Evolutionary conservation across 2,329 filamentous ascomycete species (phyloP), one percentile per base, ranked within the genome.

Genomic region (Tolypocladium tropicale): DNA sequence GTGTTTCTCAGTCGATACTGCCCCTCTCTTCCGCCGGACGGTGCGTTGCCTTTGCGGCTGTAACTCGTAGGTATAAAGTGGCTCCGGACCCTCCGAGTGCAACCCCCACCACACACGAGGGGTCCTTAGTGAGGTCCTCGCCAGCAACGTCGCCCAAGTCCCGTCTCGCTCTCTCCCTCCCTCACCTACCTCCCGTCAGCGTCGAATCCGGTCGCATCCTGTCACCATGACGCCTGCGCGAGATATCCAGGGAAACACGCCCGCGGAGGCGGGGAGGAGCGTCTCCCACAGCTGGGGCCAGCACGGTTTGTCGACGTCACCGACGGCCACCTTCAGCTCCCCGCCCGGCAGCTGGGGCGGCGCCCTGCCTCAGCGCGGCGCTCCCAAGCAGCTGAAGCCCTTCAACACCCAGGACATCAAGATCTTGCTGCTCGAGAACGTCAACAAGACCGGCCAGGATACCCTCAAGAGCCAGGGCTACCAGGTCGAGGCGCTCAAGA

Each of bases 321-420:
- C 93, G 32, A 81, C 78, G 51, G 78, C 87, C 50, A 83, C 83
- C 53, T 92, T 94, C 72, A 81, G 88, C 67, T 92, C 89, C 61
- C 86, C 86, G 36, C 76, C 84, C 37, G 80, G 84, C 57, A 87
- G 85, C 74, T 81, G 81, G 74, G 68, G 76, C 48, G 71, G 79
- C 62, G 72, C 74, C 60, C 53, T 72, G 36, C 60, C 71, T 51
- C 68, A 63, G 51, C 67, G 68, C 46, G 75, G 69, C 55, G 74
- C 62, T 61, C 74, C 69, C 37, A 96, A 96, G 75, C 87, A 87
- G 63, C 77, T 99, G 63, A 96, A 96, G 77, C 94, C 94, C 18
- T 99, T 99, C 75, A 87, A 93, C 69, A 94, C 91, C 25, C 85
- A 93, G 68, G 93, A 97, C 69, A 91, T 99, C 75, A 97, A 96